These are phyloP conservation scores for Fusarium nygamai DNA, from an alignment of 2,329 filamentous ascomycete genomes.

Conservation along the genomic window DNA sequence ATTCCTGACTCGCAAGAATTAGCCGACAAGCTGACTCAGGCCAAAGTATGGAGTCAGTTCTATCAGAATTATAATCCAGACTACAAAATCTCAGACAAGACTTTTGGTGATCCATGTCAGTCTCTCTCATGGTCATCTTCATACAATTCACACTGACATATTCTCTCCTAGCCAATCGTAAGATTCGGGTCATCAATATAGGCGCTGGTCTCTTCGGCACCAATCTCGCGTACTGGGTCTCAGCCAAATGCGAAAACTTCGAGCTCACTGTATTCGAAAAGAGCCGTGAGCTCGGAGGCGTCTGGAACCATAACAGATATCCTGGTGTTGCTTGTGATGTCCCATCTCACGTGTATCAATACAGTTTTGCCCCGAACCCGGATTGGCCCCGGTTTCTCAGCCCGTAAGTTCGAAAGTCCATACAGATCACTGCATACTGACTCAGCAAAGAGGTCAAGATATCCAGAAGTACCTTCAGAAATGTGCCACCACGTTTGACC, in stretches of 20 bases:
- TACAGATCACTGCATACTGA: not conserved
- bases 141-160: not conserved
- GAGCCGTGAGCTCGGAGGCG: not conserved
- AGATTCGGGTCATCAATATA: not conserved
- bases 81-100: not conserved
- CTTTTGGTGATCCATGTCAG: not conserved
- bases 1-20: not conserved
- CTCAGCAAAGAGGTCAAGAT: not conserved
- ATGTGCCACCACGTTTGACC: not conserved
- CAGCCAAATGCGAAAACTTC: not conserved
- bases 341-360: not conserved
- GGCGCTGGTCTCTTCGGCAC: not conserved
- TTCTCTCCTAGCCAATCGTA: not conserved
- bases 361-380: not conserved
- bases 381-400: not conserved
- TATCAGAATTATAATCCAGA: not conserved
- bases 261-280: not conserved
- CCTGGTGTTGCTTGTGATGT: not conserved
- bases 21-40: not conserved
- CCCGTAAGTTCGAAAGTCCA: accelerated
- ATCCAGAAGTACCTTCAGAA: not conserved
- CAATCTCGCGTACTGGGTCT: not conserved
- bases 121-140: not conserved
- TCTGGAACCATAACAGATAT: not conserved
- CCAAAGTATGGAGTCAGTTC: not conserved